Evolutionary conservation across 1,139 yeast species (phyloP), one percentile per base, ranked within the genome.

Genomic region (Suhomyces taliae): DNA sequence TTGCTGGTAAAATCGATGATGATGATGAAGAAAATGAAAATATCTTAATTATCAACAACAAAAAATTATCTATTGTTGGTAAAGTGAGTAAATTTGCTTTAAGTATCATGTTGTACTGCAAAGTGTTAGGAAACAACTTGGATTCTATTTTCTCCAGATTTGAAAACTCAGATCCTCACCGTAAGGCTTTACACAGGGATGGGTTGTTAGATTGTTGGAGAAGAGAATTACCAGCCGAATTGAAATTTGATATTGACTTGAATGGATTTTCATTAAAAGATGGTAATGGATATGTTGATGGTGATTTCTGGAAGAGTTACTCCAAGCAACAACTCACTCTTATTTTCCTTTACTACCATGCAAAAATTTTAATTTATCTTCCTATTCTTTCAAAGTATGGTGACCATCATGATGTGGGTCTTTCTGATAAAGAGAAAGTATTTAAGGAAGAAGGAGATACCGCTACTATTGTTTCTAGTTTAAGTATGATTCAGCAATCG

Each of bases 131-230:
- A 1, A 77, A 79, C 48, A 83, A 90, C 41, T 68, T 90, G 45
- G 95, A 88, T 64, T 76, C 85, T 0, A 68, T 75, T 62, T 90
- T 56, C 73, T 82, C 76, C 59, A 78, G 73, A 67, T 61, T 65
- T 58, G 80, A 72, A 48, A 66, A 51, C 50, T 65, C 55, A 49
- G 72, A 70, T 56, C 67, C 64, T 49, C 76, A 60, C 45, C 64
- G 64, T 7, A 60, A 65, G 15, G 78, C 81, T 2, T 63, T 77
- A 12, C 71, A 78, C 12, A 77, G 79, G 53, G 96, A 90, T 60
- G 82, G 87, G 55, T 76, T 83, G 58, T 72, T 90, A 42, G 96
- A 90, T 55, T 70, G 79, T 43, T 90, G 97, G 97, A 74, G 90
- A 56, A 70, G 85, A 32, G 89, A 85, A 41, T 69, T 90, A 37